Percentiles rank a stretch among this genome's conserved stretches.
Conservation (phyloP, 2,329 filamentous ascomycete species). For the Trichoderma guizhouense region DNA sequence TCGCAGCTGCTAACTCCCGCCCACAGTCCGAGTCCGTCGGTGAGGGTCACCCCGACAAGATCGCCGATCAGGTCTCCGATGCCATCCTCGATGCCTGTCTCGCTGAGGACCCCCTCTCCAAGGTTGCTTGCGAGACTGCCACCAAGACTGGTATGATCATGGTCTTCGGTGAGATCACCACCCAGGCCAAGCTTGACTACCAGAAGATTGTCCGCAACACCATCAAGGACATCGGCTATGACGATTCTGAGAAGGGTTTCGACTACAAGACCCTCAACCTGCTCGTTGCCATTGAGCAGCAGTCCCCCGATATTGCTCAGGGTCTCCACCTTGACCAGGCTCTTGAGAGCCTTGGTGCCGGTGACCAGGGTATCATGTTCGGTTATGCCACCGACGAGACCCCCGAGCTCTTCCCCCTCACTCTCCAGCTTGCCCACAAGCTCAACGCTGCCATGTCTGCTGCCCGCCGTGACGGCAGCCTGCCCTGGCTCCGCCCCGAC, state of each 20-base stretch:
- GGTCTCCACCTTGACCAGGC: conserved; percentile 98
- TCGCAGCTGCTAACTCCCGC: conserved; percentile 25
- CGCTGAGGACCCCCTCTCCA: conserved; percentile 90
- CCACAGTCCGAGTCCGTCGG: conserved; percentile 77
- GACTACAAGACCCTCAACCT: conserved; percentile 99
- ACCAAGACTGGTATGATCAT: conserved; percentile 99
- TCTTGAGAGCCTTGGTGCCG: conserved; percentile 94
- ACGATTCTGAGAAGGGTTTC: conserved; percentile 95
- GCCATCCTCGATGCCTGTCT: conserved; percentile 98
- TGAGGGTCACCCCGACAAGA: conserved; percentile 94
- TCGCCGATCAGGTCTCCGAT: conserved; percentile 97
- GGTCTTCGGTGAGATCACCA: conserved; percentile 98
- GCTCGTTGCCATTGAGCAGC: conserved; percentile 97
- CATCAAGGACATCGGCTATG: conserved; percentile 99
- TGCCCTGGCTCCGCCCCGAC: conserved; percentile 95
- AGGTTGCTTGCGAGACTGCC: conserved; percentile 98
- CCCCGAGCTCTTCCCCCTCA: conserved; percentile 92
- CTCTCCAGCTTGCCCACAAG: conserved; percentile 90
- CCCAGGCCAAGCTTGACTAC: conserved; percentile 94
- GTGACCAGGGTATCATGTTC: conserved; percentile 99
- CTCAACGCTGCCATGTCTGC: conserved; percentile 93
- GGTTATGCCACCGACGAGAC: conserved; percentile 99
- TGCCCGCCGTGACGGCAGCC: conserved; percentile 79
- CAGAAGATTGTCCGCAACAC: conserved; percentile 92
- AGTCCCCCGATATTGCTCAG: conserved; percentile 98